Percentiles rank a stretch among this genome's conserved stretches.
Conservation (phyloP, 768 basidiomycete species). For the Lactifluus hygrophoroides region DNA sequence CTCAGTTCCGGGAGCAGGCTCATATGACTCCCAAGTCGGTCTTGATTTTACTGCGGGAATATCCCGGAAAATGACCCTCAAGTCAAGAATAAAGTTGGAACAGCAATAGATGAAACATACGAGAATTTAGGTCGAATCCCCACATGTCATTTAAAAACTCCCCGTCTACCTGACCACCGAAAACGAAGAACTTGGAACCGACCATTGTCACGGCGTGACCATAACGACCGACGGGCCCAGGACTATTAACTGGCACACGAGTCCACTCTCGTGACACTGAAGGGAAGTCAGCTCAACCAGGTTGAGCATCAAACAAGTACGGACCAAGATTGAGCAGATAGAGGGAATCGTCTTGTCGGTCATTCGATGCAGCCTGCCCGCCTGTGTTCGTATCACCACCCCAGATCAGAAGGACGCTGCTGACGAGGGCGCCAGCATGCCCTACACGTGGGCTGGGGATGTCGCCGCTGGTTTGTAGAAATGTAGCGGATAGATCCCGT, state of each 20-base stretch:
- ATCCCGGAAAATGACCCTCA: too few species aligned
- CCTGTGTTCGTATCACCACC: conserved; percentile 93
- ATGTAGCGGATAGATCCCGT: conserved; percentile 65
- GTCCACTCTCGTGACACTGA: conserved; percentile 95
- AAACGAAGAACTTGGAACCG: conserved; percentile 86
- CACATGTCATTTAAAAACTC: conserved; percentile 92
- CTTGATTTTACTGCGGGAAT: conserved; percentile 60
- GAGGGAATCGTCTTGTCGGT: conserved; percentile 84
- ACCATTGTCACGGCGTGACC: conserved; percentile 94
- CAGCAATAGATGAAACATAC: conserved; percentile 41
- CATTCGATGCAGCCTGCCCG: conserved; percentile 46
- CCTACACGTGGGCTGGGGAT: conserved; percentile 88
- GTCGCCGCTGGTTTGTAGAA: conserved; percentile 84
- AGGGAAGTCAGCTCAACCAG: neutral
- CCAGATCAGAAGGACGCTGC: conserved; percentile 95
- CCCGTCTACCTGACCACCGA: conserved; percentile 94
- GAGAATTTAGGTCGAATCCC: conserved; percentile 90
- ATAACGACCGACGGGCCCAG: conserved; percentile 81
- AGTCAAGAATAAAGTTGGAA: conserved; percentile 4
- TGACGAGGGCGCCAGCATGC: conserved; percentile 91
- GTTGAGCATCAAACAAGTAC: conserved; percentile 26
- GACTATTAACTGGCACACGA: conserved; percentile 65
- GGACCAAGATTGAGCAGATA: conserved; percentile 91
- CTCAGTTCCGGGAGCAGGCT: conserved; percentile 46
- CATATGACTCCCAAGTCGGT: conserved; percentile 75